Base-by-base conservation (phyloP, 2,329 filamentous ascomycete species). In the Colletotrichum musicola region DNA sequence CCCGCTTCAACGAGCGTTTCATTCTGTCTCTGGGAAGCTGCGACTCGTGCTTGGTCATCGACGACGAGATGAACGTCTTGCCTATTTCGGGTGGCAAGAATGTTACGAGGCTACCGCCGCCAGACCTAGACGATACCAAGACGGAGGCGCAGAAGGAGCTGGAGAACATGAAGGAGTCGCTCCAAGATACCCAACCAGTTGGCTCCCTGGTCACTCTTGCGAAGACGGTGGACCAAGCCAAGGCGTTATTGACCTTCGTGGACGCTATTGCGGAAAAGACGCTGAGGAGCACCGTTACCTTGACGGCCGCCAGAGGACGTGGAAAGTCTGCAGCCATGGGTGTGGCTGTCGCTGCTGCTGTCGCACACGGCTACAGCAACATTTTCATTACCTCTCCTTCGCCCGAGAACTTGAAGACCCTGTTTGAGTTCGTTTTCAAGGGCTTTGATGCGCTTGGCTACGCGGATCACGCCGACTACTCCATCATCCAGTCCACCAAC, bases 371-470 rank as follows among this genome's bases (percentile, higher is more conserved):
- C 27, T 99, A 99, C 81, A 97, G 94, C 84, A 99, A 99, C 80
- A 97, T 99, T 75, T 99, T 99, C 82, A 97, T 99, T 77, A 99
- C 96, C 1, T 98, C 95, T 1, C 95, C 95, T 0, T 98, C 94
- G 70, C 96, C 96, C 0, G 97, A 99, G 82, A 99, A 99, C 81
- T 86, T 99, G 86, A 99, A 98, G 83, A 99, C 96, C 0, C 85
- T 99, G 7, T 99, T 99, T 77, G 95, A 99, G 76, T 99, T 99
- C 75, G 89, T 99, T 18, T 98, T 99, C 86, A 98, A 98, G 80
- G 96, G 95, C 0, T 99, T 99, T 75, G 96, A 99, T 78, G 93
- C 95, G 12, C 86, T 99, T 30, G 93, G 92, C 38, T 99, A 99
- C 76, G 89, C 94, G 72, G 96, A 99, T 74, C 96, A 99, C 77